Conservation (phyloP, 228 moss, liverwort and hornwort species). For the Sphagnum magellanicum region DNA sequence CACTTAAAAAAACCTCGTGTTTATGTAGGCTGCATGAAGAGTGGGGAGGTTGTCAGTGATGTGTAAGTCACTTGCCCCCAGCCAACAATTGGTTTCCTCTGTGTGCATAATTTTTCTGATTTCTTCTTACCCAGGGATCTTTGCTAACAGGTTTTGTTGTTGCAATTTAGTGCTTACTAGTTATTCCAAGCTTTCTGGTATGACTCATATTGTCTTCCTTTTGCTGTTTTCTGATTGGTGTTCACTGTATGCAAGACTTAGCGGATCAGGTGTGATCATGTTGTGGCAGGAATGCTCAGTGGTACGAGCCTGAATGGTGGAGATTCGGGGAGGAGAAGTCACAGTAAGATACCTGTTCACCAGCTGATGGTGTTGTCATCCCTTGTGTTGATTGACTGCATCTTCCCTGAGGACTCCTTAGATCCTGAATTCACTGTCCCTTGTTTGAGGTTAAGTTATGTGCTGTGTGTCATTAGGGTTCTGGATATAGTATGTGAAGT, state of each 20-base stretch:
- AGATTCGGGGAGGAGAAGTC: conserved; percentile 32
- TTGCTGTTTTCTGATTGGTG: too few relatives aligned
- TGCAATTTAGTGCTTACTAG: neutral
- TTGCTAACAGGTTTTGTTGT: neutral
- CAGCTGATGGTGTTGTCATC: neutral
- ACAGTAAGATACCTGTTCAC: conserved; percentile 12
- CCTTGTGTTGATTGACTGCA: too few relatives aligned
- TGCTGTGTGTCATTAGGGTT: too few relatives aligned
- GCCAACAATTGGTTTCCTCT: too few relatives aligned
- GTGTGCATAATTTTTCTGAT: neutral
- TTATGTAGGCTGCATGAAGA: conserved; percentile 33
- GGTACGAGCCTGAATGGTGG: conserved; percentile 43
- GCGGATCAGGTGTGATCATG: neutral
- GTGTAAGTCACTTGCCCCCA: conserved; percentile 12
- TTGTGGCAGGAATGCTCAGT: conserved; percentile 16
- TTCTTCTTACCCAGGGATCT: neutral
- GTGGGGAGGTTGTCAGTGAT: conserved; percentile 31
- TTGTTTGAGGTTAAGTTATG: too few relatives aligned
- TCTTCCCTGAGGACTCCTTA: too few relatives aligned
- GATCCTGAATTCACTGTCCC: too few relatives aligned
- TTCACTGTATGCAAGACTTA: too few relatives aligned
- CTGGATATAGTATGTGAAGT: too few relatives aligned
- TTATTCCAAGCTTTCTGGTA: neutral
- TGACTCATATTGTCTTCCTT: neutral
- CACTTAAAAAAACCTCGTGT: conserved; percentile 20